A percentile compares a stretch with the other conserved stretches of the same genome.
Evolutionary conservation across 148 eudicot genomes (phyloP).

Genomic region (Heliosperma pusillum): DNA sequence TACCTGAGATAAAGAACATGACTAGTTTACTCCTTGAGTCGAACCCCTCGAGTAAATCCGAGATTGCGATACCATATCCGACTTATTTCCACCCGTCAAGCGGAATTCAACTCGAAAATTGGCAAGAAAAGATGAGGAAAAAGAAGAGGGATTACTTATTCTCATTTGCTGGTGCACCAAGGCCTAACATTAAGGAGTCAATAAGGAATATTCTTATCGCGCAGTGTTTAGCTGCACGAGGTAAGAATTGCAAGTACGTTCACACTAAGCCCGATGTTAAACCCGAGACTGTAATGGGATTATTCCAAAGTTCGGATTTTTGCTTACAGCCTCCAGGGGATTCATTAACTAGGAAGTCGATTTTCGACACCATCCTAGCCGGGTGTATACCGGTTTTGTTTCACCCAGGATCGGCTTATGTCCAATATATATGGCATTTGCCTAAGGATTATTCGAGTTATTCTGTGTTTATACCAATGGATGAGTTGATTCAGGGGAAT

Average conservation of each 20-base stretch:
- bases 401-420: conserved; percentile 55
- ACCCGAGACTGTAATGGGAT: conserved; percentile 39
- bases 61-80: conserved; percentile 68
- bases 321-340: conserved; percentile 81
- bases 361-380: conserved; percentile 36
- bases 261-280: conserved; percentile 23
- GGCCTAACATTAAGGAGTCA: conserved; percentile 35
- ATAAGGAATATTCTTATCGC: conserved; percentile 44
- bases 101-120: conserved; percentile 35
- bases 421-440: conserved; percentile 49
- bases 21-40: conserved; percentile 62
- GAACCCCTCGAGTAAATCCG: conserved; percentile 54
- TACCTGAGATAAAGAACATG: conserved; percentile 55
- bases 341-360: conserved; percentile 53
- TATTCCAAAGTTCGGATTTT: conserved; percentile 49
- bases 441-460: too few relatives aligned
- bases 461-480: too few relatives aligned
- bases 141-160: conserved; percentile 34
- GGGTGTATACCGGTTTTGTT: conserved; percentile 52
- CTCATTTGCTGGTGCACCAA: conserved; percentile 54
- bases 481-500: conserved; percentile 29
- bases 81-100: conserved; percentile 67
- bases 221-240: conserved; percentile 37
- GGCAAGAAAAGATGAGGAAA: conserved; percentile 54
- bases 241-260: conserved; percentile 35